Percentiles rank a stretch among this genome's conserved stretches.
Evolutionary conservation across 805 yeast genomes (phyloP).

Genomic region (Wickerhamomyces rabaulensis): DNA sequence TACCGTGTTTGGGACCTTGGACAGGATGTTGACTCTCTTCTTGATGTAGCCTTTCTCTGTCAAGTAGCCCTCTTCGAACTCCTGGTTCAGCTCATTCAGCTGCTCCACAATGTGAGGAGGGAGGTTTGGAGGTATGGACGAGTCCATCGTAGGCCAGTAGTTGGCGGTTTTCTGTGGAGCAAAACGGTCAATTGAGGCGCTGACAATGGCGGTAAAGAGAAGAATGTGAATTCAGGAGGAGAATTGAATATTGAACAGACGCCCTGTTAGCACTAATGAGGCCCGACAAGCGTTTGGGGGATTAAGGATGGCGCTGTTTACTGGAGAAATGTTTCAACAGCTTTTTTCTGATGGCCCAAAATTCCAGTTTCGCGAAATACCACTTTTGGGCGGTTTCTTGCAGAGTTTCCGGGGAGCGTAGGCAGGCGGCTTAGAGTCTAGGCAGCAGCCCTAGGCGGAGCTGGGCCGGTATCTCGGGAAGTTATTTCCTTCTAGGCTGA

Average conservation of each 20-base stretch:
- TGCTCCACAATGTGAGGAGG: slow-evolving; percentile 14
- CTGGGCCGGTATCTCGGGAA: too few species aligned
- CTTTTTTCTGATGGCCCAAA: neutral
- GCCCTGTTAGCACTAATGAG: neutral
- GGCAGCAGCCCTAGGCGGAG: neutral
- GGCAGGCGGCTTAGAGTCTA: too few species aligned
- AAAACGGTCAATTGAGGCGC: neutral
- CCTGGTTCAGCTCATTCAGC: slow-evolving; percentile 40
- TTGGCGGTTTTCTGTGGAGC: neutral
- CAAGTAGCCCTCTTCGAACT: slow-evolving; percentile 61
- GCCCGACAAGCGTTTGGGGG: neutral
- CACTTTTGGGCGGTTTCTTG: neutral
- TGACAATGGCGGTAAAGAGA: neutral
- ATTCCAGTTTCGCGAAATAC: neutral
- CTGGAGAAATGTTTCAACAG: neutral
- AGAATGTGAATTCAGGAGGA: neutral
- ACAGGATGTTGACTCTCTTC: slow-evolving; percentile 42
- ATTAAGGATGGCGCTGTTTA: neutral
- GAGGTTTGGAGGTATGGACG: slow-evolving; percentile 19
- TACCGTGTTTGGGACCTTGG: slow-evolving; percentile 7
- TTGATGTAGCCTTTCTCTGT: slow-evolving; percentile 70
- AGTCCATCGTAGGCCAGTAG: slow-evolving; percentile 13
- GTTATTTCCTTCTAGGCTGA: too few species aligned
- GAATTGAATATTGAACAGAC: neutral
- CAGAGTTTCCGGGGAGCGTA: neutral